Evolutionary conservation across 805 yeast genomes (phyloP).

Genomic region (Lachancea cidri): DNA sequence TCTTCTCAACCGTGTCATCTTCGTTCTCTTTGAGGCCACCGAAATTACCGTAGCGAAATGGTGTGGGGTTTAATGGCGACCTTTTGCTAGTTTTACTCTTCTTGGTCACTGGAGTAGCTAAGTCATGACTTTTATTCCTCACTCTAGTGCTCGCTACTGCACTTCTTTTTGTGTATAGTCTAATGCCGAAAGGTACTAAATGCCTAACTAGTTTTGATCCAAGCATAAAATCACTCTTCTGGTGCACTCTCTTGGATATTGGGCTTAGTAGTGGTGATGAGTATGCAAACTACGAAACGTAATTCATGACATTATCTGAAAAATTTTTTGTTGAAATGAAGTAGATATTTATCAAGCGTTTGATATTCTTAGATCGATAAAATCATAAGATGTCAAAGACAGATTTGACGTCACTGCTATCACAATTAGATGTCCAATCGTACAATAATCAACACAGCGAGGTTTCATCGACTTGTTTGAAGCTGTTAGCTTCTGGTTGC

Average conservation of each 20-base stretch:
- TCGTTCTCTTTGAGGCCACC: constrained; percentile 43
- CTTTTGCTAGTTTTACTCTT: neutral
- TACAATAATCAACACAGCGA: constrained; percentile 25
- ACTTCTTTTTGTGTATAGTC: neutral
- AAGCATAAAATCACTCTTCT: no score
- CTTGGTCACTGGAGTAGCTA: neutral
- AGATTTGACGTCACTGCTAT: constrained; percentile 22
- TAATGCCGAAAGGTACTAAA: no score
- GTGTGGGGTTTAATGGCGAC: constrained; percentile 1
- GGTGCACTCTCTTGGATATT: no score
- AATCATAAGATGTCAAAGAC: constrained; percentile 18
- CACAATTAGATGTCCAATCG: constrained; percentile 29
- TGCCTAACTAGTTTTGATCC: no score
- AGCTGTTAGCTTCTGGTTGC: constrained; percentile 20
- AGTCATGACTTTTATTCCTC: neutral
- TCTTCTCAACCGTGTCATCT: constrained; percentile 30
- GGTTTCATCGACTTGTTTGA: constrained; percentile 24
- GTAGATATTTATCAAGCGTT: neutral
- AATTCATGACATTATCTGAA: neutral
- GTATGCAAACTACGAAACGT: neutral
- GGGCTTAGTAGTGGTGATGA: no score
- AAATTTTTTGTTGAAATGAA: no score
- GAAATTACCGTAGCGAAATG: constrained; percentile 42
- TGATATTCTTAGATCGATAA: neutral
- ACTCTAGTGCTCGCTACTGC: neutral